Evolutionary conservation across 129 eudicot species (phyloP), one percentile per base, ranked within the genome.

Genomic region (Ambrosia trifida): DNA sequence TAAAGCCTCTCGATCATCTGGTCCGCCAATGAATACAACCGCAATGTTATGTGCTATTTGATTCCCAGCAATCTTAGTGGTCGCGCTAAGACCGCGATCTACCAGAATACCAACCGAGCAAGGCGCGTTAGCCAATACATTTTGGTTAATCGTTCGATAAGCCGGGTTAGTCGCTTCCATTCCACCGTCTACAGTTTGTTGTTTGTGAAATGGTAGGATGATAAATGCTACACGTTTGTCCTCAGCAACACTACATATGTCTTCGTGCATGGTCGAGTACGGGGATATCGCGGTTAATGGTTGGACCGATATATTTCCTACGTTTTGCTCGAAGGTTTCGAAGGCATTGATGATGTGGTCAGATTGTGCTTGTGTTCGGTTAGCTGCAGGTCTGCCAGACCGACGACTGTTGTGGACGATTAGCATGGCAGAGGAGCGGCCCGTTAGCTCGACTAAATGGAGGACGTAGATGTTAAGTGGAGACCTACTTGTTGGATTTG

Each of bases 181-280:
- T 16, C 95, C 98, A 0, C 98, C 96, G 32, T 89, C 98, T 3
- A 89, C 98, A 0, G 90, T 94, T 63, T 89, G 96, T 54, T 94
- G 95, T 58, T 94, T 89, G 40, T 94, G 96, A 59, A 94, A 94
- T 0, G 96, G 98, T 2, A 94, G 62, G 79, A 94, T 85, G 2
- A 94, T 73, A 17, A 89, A 75, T 0, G 96, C 86, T 7, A 87
- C 90, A 3, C 87, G 88, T 32, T 94, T 94, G 65, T 94, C 95
- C 77, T 87, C 90, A 0, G 96, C 96, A 5, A 94, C 85, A 9
- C 72, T 75, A 68, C 96, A 87, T 12, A 94, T 89, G 43, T 89
- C 98, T 53, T 94, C 95, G 38, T 94, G 98, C 90, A 89, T 94
- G 8, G 96, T 86, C 5, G 92, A 82, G 81, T 89, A 89, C 4